Evolutionary conservation across 345 rosid species (phyloP).

Genomic region (Abelmoschus esculentus): DNA sequence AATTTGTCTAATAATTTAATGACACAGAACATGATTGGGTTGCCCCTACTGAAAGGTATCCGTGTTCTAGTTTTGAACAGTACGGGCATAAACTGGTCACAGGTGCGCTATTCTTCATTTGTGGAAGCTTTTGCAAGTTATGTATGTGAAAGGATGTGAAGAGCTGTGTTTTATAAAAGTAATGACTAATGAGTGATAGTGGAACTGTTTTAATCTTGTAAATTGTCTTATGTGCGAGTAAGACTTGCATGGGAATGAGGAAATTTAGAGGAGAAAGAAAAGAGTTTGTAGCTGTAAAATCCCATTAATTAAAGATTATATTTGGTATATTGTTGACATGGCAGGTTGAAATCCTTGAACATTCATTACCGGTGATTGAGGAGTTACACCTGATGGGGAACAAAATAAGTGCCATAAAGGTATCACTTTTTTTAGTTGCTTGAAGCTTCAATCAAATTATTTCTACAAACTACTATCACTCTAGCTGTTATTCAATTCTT

Average conservation of each 20-base stretch:
- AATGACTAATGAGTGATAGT: background rate
- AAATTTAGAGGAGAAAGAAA: background rate
- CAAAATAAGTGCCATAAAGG: slow-evolving; percentile 47
- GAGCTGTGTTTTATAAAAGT: background rate
- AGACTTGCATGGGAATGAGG: background rate
- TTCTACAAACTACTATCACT: background rate
- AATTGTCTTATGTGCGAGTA: background rate
- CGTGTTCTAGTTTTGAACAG: slow-evolving; percentile 66
- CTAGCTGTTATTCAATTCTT: background rate
- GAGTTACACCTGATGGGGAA: slow-evolving; percentile 93
- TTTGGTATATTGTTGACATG: slow-evolving; percentile 6
- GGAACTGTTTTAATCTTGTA: background rate
- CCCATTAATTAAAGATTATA: background rate
- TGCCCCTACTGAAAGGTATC: slow-evolving; percentile 49
- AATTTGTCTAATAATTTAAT: slow-evolving; percentile 66
- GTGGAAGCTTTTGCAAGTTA: background rate
- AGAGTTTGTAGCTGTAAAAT: background rate
- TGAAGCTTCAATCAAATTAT: background rate
- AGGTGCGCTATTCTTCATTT: slow-evolving; percentile 32
- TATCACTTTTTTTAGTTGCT: slow-evolving; percentile 18
- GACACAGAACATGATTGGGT: slow-evolving; percentile 30
- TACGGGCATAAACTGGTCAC: slow-evolving; percentile 62
- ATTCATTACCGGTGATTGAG: slow-evolving; percentile 61
- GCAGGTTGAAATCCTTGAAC: slow-evolving; percentile 68
- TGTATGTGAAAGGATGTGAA: background rate